Conservation (phyloP, 495 filamentous ascomycete species). For the Pseudomonodictys pantanalensis region DNA sequence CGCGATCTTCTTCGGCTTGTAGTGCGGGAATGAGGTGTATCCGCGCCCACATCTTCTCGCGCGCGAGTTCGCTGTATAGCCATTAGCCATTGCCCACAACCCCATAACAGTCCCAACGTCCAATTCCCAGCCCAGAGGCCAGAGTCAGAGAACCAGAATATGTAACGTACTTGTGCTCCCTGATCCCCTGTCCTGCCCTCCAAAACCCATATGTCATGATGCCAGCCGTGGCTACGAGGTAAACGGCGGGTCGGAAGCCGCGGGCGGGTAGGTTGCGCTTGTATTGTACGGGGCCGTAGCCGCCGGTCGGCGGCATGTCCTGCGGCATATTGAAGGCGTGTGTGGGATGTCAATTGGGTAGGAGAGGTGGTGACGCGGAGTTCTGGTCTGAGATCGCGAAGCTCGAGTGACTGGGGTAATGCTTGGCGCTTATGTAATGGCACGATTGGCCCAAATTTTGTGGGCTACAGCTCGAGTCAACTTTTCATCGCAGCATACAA, state of each 20-base stretch:
- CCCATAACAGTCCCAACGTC: not conserved
- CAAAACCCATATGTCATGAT: slow-evolving; percentile 90
- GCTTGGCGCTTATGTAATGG: slow-evolving; percentile 13
- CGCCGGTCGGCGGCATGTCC: slow-evolving; percentile 92
- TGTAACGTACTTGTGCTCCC: slow-evolving; percentile 76
- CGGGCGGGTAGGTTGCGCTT: slow-evolving; percentile 94
- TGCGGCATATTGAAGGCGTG: slow-evolving; percentile 58
- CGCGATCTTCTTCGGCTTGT: slow-evolving; percentile 93
- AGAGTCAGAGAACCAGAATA: not conserved
- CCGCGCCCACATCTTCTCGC: slow-evolving; percentile 96
- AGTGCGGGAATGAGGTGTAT: slow-evolving; percentile 89
- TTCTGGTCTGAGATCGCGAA: slow-evolving; percentile 6
- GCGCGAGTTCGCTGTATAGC: slow-evolving; percentile 72
- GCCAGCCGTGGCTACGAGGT: slow-evolving; percentile 68
- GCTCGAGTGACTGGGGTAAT: not conserved
- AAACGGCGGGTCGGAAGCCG: slow-evolving; percentile 77
- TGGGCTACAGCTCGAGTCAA: not conserved
- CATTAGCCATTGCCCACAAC: slow-evolving; percentile 4
- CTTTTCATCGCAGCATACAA: too few relatives aligned
- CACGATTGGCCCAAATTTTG: not conserved
- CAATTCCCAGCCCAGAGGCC: not conserved
- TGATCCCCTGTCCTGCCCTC: slow-evolving; percentile 69
- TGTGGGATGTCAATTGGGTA: slow-evolving; percentile 14
- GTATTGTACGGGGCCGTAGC: slow-evolving; percentile 94
- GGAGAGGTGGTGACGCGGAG: slow-evolving; percentile 6